Conservation (phyloP, 2,329 filamentous ascomycete genomes). For the Fusarium praegraminearum region DNA sequence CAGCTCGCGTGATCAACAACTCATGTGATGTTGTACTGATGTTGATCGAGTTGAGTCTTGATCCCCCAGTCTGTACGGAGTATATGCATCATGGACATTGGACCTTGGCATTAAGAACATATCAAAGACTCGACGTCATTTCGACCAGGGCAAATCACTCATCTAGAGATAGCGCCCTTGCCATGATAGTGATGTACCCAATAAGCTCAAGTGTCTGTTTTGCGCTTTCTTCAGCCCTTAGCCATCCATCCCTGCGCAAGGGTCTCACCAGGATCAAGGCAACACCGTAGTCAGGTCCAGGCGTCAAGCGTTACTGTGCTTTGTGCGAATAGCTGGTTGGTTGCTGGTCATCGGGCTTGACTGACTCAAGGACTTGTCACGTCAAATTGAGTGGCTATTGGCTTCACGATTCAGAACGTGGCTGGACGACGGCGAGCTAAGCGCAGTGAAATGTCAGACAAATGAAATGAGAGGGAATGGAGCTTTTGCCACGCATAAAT, state of each 20-base stretch:
- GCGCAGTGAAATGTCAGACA: not conserved
- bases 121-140: slow-evolving; percentile 32
- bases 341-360: slow-evolving; percentile 17
- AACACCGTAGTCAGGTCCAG: slow-evolving; percentile 11
- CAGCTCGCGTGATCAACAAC: not conserved
- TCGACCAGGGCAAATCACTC: slow-evolving; percentile 19
- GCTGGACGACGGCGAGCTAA: slow-evolving; percentile 25
- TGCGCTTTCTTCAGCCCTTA: slow-evolving; percentile 15
- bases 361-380: slow-evolving; percentile 31
- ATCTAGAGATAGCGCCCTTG: slow-evolving; percentile 11
- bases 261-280: slow-evolving; percentile 24
- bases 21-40: slow-evolving; percentile 4
- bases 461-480: slow-evolving; percentile 4
- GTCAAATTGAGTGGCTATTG: slow-evolving; percentile 34
- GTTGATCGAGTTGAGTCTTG: not conserved
- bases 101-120: not conserved
- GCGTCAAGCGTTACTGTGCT: slow-evolving; percentile 31
- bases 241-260: slow-evolving; percentile 26
- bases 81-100: not conserved
- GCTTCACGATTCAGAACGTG: slow-evolving; percentile 23
- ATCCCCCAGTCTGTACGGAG: not conserved
- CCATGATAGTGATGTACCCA: slow-evolving; percentile 26
- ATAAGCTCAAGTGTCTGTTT: slow-evolving; percentile 34
- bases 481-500: slow-evolving; percentile 9
- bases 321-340: slow-evolving; percentile 17